phyloP scores from a whole-genome alignment of 805 yeast species.

The Cyberlindnera mycetangii region DNA sequence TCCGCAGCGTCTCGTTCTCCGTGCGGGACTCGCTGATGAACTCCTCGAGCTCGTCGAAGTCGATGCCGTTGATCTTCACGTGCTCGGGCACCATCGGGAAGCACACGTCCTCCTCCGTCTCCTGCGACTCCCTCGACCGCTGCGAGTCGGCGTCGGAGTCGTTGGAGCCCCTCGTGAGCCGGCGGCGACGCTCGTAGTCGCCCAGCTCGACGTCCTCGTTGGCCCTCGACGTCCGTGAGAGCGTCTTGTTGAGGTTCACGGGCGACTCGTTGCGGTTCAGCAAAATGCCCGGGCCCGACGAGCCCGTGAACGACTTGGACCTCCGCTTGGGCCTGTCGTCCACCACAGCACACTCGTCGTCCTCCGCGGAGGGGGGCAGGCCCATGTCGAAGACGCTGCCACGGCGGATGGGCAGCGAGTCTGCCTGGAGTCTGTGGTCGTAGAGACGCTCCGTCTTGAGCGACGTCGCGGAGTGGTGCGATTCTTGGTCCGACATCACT shows the following conservation, averaged over 20 bases:
- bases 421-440: slow-evolving; percentile 49
- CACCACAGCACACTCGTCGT: slow-evolving; percentile 19
- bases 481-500: slow-evolving; percentile 29
- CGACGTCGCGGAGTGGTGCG: slow-evolving; percentile 27
- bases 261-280: slow-evolving; percentile 25
- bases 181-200: slow-evolving; percentile 34
- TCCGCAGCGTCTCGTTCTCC: slow-evolving; percentile 37
- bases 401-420: slow-evolving; percentile 36
- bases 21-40: slow-evolving; percentile 62
- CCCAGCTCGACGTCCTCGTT: slow-evolving; percentile 33
- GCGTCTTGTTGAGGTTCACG: slow-evolving; percentile 17
- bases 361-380: slow-evolving; percentile 25
- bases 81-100: slow-evolving; percentile 83
- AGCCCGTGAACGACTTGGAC: slow-evolving; percentile 33
- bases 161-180: slow-evolving; percentile 33
- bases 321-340: slow-evolving; percentile 24
- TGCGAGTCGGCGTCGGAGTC: slow-evolving; percentile 72
- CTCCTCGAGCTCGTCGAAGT: slow-evolving; percentile 86
- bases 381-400: slow-evolving; percentile 20
- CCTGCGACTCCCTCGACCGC: slow-evolving; percentile 77
- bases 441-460: slow-evolving; percentile 40
- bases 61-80: slow-evolving; percentile 69
- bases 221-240: slow-evolving; percentile 24
- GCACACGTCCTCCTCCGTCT: slow-evolving; percentile 96
- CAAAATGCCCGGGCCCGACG: slow-evolving; percentile 30